phyloP scores from a whole-genome alignment of 2,329 filamentous ascomycete genomes.

The Penicillium sp. region DNA sequence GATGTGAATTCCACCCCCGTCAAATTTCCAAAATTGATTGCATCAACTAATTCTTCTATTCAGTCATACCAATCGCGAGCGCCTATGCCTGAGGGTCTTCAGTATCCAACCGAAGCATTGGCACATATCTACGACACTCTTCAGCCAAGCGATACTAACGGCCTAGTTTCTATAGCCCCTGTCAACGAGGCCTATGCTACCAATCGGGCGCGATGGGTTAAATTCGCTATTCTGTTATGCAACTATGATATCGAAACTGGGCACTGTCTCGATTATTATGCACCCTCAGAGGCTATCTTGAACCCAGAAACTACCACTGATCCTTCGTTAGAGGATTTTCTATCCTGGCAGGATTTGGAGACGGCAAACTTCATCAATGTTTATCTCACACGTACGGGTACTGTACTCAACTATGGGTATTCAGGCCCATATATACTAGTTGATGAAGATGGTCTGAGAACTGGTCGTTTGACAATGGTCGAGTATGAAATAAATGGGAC shows the following conservation, averaged over 20 bases:
- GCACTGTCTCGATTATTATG: background rate
- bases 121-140: background rate
- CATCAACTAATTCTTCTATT: no score
- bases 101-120: background rate
- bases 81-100: no score
- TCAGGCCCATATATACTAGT: background rate
- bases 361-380: background rate
- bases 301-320: conserved; percentile 1
- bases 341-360: conserved; percentile 1
- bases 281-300: background rate
- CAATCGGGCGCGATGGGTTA: conserved; percentile 1
- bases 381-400: background rate
- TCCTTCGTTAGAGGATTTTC: background rate
- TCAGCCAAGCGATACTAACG: background rate
- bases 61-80: no score
- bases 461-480: background rate
- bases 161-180: background rate
- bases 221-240: background rate
- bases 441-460: background rate
- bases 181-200: background rate
- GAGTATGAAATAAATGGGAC: background rate
- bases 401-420: background rate
- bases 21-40: background rate
- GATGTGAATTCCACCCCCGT: background rate
- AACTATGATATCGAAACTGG: conserved; percentile 1